These are phyloP conservation scores for Plantago ovata DNA, from an alignment of 257 asterid genomes.

Conservation along the genomic window DNA sequence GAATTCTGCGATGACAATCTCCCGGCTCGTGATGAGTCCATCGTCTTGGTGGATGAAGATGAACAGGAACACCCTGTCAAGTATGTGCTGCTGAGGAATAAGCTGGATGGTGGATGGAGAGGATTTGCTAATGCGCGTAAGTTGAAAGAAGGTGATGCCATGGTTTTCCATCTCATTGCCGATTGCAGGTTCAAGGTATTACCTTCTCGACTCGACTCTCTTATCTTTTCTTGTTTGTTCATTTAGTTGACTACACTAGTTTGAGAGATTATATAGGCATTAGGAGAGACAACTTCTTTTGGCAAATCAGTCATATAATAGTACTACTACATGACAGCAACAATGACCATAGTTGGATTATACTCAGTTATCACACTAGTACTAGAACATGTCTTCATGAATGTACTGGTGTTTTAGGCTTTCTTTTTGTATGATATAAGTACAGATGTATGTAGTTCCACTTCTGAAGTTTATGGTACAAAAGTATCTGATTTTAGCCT, in stretches of 20 bases:
- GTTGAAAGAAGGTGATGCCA: constrained; percentile 38
- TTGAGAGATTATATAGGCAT: too few relatives aligned
- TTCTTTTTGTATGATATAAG: background rate
- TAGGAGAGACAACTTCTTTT: background rate
- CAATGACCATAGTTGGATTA: background rate
- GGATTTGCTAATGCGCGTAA: constrained; percentile 38
- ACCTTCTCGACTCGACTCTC: too few relatives aligned
- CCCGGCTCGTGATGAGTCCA: constrained; percentile 28
- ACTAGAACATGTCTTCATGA: background rate
- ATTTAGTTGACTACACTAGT: too few relatives aligned
- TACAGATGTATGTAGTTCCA: background rate
- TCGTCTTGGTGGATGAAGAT: constrained; percentile 32
- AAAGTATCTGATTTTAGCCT: background rate
- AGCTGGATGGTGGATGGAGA: constrained; percentile 57
- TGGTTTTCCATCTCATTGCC: constrained; percentile 39
- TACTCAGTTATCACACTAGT: background rate
- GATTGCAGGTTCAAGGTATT: constrained; percentile 44
- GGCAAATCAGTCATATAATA: background rate
- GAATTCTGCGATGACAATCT: constrained; percentile 30
- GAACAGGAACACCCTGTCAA: constrained; percentile 25
- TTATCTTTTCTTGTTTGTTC: too few relatives aligned
- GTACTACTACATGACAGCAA: background rate
- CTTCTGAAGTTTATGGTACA: background rate
- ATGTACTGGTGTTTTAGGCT: background rate
- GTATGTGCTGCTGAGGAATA: constrained; percentile 33